phyloP scores from a whole-genome alignment of 495 filamentous ascomycete species.

The Penicillium silybi region DNA sequence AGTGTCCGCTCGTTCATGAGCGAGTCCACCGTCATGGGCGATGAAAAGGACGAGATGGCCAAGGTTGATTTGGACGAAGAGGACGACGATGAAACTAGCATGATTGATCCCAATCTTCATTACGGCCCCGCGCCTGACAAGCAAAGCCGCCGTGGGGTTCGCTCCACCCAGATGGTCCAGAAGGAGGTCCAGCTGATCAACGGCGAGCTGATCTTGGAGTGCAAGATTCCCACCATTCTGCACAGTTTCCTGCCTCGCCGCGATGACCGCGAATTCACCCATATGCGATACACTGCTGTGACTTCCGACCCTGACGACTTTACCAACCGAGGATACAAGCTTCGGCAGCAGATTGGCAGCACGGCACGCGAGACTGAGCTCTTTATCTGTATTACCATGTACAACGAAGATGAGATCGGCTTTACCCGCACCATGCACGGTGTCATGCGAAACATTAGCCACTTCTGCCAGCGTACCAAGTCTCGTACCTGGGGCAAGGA shows the following conservation, averaged over 20 bases:
- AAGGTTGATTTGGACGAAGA: slow-evolving; percentile 43
- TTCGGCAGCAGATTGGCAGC: slow-evolving; percentile 88
- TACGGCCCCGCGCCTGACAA: slow-evolving; percentile 86
- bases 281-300: slow-evolving; percentile 99
- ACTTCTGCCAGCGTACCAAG: slow-evolving; percentile 91
- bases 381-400: slow-evolving; percentile 98
- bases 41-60: slow-evolving; percentile 45
- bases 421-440: slow-evolving; percentile 99
- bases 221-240: slow-evolving; percentile 96
- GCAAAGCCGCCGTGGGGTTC: slow-evolving; percentile 79
- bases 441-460: slow-evolving; percentile 95
- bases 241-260: slow-evolving; percentile 90
- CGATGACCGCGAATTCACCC: slow-evolving; percentile 94
- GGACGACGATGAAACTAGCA: slow-evolving; percentile 37
- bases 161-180: slow-evolving; percentile 82
- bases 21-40: slow-evolving; percentile 59
- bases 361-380: slow-evolving; percentile 93
- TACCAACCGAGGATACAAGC: slow-evolving; percentile 77
- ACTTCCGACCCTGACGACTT: slow-evolving; percentile 98
- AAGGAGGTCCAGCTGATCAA: slow-evolving; percentile 96
- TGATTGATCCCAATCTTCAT: slow-evolving; percentile 51
- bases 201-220: slow-evolving; percentile 95
- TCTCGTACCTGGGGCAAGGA: slow-evolving; percentile 94
- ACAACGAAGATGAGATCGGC: slow-evolving; percentile 92
- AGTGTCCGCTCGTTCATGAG: slow-evolving; percentile 61